phyloP scores from a whole-genome alignment of 176 grass and related monocot genomes.

The Luzula sylvatica region DNA sequence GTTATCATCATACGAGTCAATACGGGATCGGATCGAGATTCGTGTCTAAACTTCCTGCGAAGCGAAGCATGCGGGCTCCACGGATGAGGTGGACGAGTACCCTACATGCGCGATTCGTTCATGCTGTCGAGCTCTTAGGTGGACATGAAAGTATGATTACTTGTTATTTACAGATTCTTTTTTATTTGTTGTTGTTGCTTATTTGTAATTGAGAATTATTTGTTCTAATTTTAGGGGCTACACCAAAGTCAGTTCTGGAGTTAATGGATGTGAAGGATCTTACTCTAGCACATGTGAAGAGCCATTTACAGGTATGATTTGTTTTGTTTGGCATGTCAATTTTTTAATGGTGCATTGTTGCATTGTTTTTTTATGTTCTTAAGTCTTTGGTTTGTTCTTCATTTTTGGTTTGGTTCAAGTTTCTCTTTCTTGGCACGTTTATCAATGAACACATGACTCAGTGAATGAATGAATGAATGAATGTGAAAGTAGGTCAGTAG shows the following conservation, averaged over 20 bases:
- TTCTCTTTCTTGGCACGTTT: slow-evolving; percentile 37
- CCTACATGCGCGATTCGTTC: slow-evolving; percentile 90
- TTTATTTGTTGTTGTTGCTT: background rate
- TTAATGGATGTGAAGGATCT: slow-evolving; percentile 99
- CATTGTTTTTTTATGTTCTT: background rate
- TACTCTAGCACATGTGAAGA: slow-evolving; percentile 99
- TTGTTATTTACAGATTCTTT: background rate
- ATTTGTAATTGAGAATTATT: slow-evolving; percentile 1
- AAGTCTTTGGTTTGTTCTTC: slow-evolving; percentile 1
- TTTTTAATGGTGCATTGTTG: slow-evolving; percentile 7
- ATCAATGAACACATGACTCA: slow-evolving; percentile 46
- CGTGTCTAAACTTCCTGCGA: slow-evolving; percentile 69
- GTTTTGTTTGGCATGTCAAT: background rate
- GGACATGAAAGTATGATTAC: slow-evolving; percentile 83
- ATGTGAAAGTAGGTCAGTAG: slow-evolving; percentile 11
- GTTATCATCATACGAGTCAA: slow-evolving; percentile 42
- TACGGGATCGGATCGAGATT: slow-evolving; percentile 63
- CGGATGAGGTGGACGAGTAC: slow-evolving; percentile 97
- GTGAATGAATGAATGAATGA: slow-evolving; percentile 32
- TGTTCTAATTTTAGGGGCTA: slow-evolving; percentile 49
- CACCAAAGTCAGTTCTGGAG: slow-evolving; percentile 96
- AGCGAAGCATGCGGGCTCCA: slow-evolving; percentile 88
- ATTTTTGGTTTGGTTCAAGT: background rate
- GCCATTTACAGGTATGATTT: slow-evolving; percentile 86
- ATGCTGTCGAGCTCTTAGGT: slow-evolving; percentile 91